Evolutionary conservation across 495 filamentous ascomycete genomes (phyloP).

Genomic region (Tricharina praecox): DNA sequence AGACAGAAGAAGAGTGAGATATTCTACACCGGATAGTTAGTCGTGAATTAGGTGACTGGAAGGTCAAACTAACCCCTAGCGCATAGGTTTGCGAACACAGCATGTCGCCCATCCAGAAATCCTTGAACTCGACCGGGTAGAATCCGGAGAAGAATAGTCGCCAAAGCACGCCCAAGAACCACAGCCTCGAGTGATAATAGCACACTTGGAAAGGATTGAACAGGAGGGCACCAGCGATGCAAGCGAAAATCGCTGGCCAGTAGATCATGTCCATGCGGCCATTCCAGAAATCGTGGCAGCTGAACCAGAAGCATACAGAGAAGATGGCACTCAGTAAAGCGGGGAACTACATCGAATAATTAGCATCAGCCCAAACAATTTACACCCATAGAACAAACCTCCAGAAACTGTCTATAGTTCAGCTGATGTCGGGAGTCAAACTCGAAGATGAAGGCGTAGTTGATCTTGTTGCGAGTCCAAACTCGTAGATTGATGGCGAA

Average conservation of each 20-base stretch:
- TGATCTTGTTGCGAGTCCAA: constrained; percentile 71
- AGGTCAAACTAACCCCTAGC: constrained; percentile 49
- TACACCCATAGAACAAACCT: constrained; percentile 4
- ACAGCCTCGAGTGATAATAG: constrained; percentile 59
- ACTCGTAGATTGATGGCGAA: constrained; percentile 51
- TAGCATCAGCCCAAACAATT: neutral
- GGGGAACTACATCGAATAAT: constrained; percentile 14
- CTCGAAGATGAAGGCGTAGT: constrained; percentile 93
- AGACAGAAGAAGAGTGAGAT: constrained; percentile 89
- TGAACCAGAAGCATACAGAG: constrained; percentile 71
- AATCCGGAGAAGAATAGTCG: constrained; percentile 57
- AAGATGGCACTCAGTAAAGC: constrained; percentile 33
- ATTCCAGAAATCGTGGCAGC: constrained; percentile 45
- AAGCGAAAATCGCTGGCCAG: constrained; percentile 72
- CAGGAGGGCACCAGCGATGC: constrained; percentile 44
- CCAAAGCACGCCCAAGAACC: constrained; percentile 55
- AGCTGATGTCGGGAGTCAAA: constrained; percentile 71
- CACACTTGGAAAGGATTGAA: constrained; percentile 59
- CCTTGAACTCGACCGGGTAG: constrained; percentile 87
- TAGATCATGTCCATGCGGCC: constrained; percentile 57
- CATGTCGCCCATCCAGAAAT: constrained; percentile 96
- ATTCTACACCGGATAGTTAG: constrained; percentile 36
- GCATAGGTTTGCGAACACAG: constrained; percentile 87
- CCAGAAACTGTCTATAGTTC: constrained; percentile 65
- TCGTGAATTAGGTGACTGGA: neutral